Evolutionary conservation across 2,329 filamentous ascomycete genomes (phyloP), one percentile per base, ranked within the genome.

Genomic region (Diaporthe vexans): DNA sequence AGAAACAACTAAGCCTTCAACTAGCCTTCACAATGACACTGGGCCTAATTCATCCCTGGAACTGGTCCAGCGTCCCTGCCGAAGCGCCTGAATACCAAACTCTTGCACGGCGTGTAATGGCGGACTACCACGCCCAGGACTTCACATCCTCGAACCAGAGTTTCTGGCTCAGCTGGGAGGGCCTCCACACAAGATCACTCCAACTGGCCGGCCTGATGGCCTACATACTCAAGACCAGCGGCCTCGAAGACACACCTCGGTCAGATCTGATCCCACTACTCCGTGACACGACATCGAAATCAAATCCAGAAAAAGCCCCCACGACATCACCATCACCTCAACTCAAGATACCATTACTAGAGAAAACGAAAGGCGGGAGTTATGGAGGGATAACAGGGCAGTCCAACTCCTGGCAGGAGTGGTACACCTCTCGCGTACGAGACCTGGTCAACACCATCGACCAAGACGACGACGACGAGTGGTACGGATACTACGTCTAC

Each of bases 401-500:
- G n/a, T 21, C 68, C 13, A 56, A 59, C 37, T 68, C 75, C 11
- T 76, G 75, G 75, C 75, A 76, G 67, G 73, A 71, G 13, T 76
- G 75, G 75, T 76, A 76, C 59, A 56, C 71, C 15, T 58, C 65
- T 3, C 58, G 75, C 17, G 68, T 69, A 8, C 75, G 73, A 17
- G 75, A 76, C 52, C 35, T 76, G 15, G 67, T 76, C 65, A 68
- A 33, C 29, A 63, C 58, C n/a, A 75, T 76, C 46, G 75, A 76
- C 21, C 26, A 65, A 3, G 63, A 68, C 26, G 48, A 40, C 7
- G 71, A 75, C 24, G 75, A 61, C 17, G 75, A 75, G 26, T 76
- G 75, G 75, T 76, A 76, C 48, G 75, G 75, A 29, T 76, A 76
- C 71, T 76, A 76, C 48, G 71, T 76, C 7, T 76, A 76, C 56